Base-by-base conservation (phyloP, 495 filamentous ascomycete genomes). In the Friedmanniomyces endolithicus region DNA sequence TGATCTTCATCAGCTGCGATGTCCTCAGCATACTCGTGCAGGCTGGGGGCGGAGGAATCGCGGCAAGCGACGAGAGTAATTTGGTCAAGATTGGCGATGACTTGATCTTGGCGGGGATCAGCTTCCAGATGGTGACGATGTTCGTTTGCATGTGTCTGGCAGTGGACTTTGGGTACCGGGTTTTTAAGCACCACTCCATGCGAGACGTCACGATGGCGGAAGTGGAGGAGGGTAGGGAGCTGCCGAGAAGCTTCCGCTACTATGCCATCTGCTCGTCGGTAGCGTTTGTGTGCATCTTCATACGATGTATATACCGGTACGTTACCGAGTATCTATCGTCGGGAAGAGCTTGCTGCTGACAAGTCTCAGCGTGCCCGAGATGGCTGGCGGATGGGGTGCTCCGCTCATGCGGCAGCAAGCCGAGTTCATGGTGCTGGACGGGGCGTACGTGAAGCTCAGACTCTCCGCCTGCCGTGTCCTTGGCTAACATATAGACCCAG, bases 1-100 rank as follows among this genome's bases (percentile, higher is more conserved):
- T 68, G 53, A 69, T 77, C 59, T 80, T 81, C 64, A 76, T 81
- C 49, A 63, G 69, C 22, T 75, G 69, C 64, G 78, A 80, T 53
- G 46, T 78, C 47, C 23, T 73, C 52, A 73, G 71, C 22, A 68
- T 81, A 3, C 50, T 72, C 17, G 65, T 81, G 0, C 78, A 82
- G 61, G 74, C 72, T 1, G 66, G 66, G 14, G 78, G 78, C 25
- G 76, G 77, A 20, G 77, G 70, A 37, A 35, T 64, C 24, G 62
- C 63, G 17, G 53, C 58, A 14, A 60, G 62, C 53, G 46, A 59
- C 16, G 46, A 50, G 6, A 53, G 60, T 37, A 41, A 40, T 22
- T 17, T 52, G 49, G 55, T 64, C 6, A 57, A 49, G 6, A 56
- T 58, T 24, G 59, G 64, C 22, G 63, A 64, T 45, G 56, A 70